Conservation (phyloP, 2,329 filamentous ascomycete species). For the Phialophora macrospora region DNA sequence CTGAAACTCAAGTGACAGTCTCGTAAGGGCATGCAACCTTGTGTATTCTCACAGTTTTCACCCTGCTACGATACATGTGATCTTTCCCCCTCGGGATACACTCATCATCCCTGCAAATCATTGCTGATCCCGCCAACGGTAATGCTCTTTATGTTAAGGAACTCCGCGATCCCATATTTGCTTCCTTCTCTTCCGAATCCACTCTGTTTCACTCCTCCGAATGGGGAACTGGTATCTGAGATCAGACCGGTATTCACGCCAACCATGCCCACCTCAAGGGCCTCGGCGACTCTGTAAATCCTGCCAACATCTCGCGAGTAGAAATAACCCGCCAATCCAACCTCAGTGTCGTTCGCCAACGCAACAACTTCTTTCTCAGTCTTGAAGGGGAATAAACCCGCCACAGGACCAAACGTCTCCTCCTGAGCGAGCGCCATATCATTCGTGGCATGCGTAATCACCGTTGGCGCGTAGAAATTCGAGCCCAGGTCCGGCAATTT, state of each 20-base stretch:
- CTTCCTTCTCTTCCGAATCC: conserved; percentile 81
- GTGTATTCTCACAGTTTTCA: neutral
- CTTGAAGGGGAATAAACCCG: conserved; percentile 84
- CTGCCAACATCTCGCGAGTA: conserved; percentile 69
- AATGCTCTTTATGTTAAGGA: conserved; percentile 73
- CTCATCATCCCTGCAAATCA: conserved; percentile 55
- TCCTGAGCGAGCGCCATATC: conserved; percentile 85
- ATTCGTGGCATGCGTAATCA: conserved; percentile 81
- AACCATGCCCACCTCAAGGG: conserved; percentile 58
- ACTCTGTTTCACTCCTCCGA: conserved; percentile 82
- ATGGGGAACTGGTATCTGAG: conserved; percentile 61
- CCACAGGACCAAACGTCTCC: conserved; percentile 95
- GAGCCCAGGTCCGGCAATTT: conserved; percentile 73
- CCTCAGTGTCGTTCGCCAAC: conserved; percentile 79
- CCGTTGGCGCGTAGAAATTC: conserved; percentile 90
- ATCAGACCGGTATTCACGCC: conserved; percentile 73
- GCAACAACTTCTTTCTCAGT: conserved; percentile 86
- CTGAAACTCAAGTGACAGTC: neutral
- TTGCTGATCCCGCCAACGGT: conserved; percentile 67
- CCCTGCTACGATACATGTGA: neutral
- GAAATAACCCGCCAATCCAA: conserved; percentile 94
- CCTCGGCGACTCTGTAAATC: conserved; percentile 65
- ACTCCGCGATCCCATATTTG: conserved; percentile 73
- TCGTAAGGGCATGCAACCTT: neutral
- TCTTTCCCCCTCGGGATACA: neutral